Evolutionary conservation across 176 grass and related monocot species (phyloP), one percentile per base, ranked within the genome.

Genomic region (Ensete ventricosum): DNA sequence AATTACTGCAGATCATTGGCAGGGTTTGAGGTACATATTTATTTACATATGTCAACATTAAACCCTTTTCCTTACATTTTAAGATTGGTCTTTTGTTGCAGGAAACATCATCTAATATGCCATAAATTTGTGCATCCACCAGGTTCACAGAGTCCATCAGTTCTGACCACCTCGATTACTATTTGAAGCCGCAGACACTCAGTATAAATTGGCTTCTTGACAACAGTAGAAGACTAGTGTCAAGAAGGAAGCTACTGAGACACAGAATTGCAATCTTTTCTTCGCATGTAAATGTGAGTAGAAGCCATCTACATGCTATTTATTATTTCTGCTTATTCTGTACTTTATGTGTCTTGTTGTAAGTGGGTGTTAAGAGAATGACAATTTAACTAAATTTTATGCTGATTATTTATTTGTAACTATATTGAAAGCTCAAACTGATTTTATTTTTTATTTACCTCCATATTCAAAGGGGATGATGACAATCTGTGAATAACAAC

Each of bases 1-100:
- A 86, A 62, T 52, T 87, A 76, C 75, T 84, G 23, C 69, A 93
- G 83, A 74, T 79, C 88, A 77, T 76, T 85, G 53, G 80, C 81
- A 48, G 77, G 83, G 75, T 86, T 89, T 65, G 85, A 92, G 87
- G 92, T 92, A 6, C 34, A 4, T 13, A 50, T 50, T 70, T 13
- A 50, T 50, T 70, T 11, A 49, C 13, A 52, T 20, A 70, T 21
- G 51, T 11, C 23, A 48, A 43, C 27, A 9, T n/a, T n/a, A 50
- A 70, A n/a, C 17, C 21, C 17, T 50, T 50, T 50, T 70, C 0
- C 6, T 43, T 4, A 43, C 34, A 43, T 43, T 43, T 43, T 43
- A 43, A 43, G 34, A 43, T 43, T 43, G 34, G 34, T 6, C 43
- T 29, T 29, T 48, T 50, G 26, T 2, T n/a, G 14, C 43, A 70